Evolutionary conservation across 768 basidiomycete genomes (phyloP), one percentile per base, ranked within the genome.

Genomic region (Rhizopogon salebrosus): DNA sequence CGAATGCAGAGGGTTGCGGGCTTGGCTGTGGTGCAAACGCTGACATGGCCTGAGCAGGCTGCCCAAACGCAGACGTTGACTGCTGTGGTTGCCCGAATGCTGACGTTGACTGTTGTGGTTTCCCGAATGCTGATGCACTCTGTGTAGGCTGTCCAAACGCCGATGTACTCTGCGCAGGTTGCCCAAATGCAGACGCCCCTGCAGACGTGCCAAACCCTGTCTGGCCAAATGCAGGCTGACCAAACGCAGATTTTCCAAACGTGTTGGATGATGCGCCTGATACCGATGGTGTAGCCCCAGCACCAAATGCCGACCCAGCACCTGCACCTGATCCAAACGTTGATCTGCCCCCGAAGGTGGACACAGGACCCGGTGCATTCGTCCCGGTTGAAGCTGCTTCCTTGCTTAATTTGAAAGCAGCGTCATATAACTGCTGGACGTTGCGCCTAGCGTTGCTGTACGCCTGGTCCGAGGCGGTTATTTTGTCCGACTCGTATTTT

Each of bases 401-500:
- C 37, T 53, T 53, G 52, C 75, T 78, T 53, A 75, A 71, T 56
- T 75, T 76, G 9, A 67, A 51, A 1, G 85, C 83, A 59, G 80
- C 76, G 13, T 83, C 75, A 51, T 75, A 81, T 0, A 77, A 70
- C 57, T 80, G 75, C 48, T 63, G 60, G 13, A 77, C 49, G 56
- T 86, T 85, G 35, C 62, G 62, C 13, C 75, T 71, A 3, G 77
- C 80, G 52, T 78, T 80, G 72, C 65, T 51, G 54, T 68, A 79
- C 13, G 69, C 62, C 48, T 78, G 73, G 6, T 83, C 77, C 7
- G 87, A 83, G 14, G 76, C 70, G 6, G 75, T 57, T 29, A 79
- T 84, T 58, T 76, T 75, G 27, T 75, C 74, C 5, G 72, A 64
- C 68, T 91, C 88, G 54, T 84, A 87, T 57, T 78, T 76, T 59